phyloP scores from a whole-genome alignment of 2,329 filamentous ascomycete genomes.

The Phialophora tarda region DNA sequence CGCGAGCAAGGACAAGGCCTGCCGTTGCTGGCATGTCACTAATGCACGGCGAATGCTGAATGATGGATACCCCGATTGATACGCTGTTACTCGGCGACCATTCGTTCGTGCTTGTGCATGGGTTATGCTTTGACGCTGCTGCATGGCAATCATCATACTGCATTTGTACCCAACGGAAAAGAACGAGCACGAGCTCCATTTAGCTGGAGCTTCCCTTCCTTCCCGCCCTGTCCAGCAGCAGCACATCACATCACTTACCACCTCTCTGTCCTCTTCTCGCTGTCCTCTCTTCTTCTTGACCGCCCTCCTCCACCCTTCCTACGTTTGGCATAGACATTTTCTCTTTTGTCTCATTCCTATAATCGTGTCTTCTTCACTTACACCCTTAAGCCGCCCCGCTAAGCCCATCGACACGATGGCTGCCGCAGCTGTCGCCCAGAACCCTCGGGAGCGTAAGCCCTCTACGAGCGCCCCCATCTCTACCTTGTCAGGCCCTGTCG shows the following conservation, averaged over 20 bases:
- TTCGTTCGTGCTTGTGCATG: not conserved
- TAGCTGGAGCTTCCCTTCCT: slow-evolving; percentile 15
- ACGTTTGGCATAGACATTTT: slow-evolving; percentile 21
- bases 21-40: slow-evolving; percentile 10
- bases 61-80: slow-evolving; percentile 13
- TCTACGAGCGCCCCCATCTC: slow-evolving; percentile 82
- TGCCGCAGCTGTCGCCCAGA: slow-evolving; percentile 36
- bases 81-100: slow-evolving; percentile 10
- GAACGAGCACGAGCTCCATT: slow-evolving; percentile 8
- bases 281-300: slow-evolving; percentile 27
- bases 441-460: slow-evolving; percentile 75
- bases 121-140: not conserved
- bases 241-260: slow-evolving; percentile 26
- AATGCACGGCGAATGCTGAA: slow-evolving; percentile 23
- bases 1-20: slow-evolving; percentile 3
- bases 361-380: slow-evolving; percentile 18
- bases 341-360: slow-evolving; percentile 30
- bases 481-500: slow-evolving; percentile 83
- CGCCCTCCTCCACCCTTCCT: slow-evolving; percentile 32
- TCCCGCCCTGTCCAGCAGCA: slow-evolving; percentile 13
- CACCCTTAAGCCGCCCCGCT: not conserved
- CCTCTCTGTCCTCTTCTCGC: slow-evolving; percentile 9
- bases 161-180: slow-evolving; percentile 14
- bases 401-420: slow-evolving; percentile 26
- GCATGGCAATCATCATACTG: slow-evolving; percentile 16